These are phyloP conservation scores for Hibiscus syriacus DNA, from an alignment of 345 rosid species.

Conservation along the genomic window DNA sequence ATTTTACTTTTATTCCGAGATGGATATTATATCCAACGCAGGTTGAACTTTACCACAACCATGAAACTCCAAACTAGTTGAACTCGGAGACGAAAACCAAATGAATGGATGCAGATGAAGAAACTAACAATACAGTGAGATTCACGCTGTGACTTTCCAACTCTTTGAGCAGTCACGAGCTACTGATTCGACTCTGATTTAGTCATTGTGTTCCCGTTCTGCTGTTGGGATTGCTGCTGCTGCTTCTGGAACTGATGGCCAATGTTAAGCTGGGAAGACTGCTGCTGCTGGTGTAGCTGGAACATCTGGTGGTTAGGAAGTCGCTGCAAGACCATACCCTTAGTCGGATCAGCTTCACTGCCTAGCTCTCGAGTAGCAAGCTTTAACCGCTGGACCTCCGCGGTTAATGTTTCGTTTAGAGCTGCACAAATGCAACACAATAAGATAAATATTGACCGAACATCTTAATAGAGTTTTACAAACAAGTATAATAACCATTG, in stretches of 20 bases:
- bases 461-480: too few relatives aligned
- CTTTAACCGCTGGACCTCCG: constrained; percentile 49
- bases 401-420: constrained; percentile 49
- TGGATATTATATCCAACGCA: constrained; percentile 15
- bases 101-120: constrained; percentile 29
- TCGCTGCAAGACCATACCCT: constrained; percentile 39
- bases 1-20: constrained; percentile 16
- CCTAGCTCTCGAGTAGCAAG: too few relatives aligned
- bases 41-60: too few relatives aligned
- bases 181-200: constrained; percentile 38
- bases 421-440: constrained; percentile 28
- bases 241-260: constrained; percentile 23
- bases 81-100: constrained; percentile 21
- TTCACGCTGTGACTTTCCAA: neutral
- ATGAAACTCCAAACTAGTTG: constrained; percentile 7
- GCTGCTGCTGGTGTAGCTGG: too few relatives aligned
- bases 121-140: constrained; percentile 6
- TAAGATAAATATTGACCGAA: too few relatives aligned
- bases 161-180: neutral
- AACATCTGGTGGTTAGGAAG: constrained; percentile 34
- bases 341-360: constrained; percentile 38
- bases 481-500: neutral
- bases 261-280: too few relatives aligned
- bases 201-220: too few relatives aligned
- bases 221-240: constrained; percentile 10